These are phyloP conservation scores for Talaromyces sp. DNA, from an alignment of 2,329 filamentous ascomycete species.

Conservation along the genomic window DNA sequence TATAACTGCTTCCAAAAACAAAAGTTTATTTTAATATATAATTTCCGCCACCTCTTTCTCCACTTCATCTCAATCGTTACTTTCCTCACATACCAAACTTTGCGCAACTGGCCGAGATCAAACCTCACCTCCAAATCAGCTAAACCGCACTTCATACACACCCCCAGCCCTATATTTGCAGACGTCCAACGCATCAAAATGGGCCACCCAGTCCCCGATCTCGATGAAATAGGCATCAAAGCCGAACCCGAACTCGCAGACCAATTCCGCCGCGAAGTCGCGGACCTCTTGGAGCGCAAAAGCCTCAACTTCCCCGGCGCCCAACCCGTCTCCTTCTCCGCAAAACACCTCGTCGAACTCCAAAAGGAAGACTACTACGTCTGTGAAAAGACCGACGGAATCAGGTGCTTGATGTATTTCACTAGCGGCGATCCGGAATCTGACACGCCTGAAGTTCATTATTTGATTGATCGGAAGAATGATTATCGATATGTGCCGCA, in stretches of 20 bases:
- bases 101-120: background rate
- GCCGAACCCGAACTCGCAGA: slow-evolving; percentile 59
- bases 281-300: slow-evolving; percentile 67
- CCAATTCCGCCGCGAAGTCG: slow-evolving; percentile 69
- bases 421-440: slow-evolving; percentile 56
- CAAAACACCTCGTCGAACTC: slow-evolving; percentile 78
- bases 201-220: slow-evolving; percentile 41
- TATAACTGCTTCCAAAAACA: background rate
- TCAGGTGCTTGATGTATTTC: slow-evolving; percentile 91
- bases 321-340: slow-evolving; percentile 88
- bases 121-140: background rate
- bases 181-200: slow-evolving; percentile 24
- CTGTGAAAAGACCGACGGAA: slow-evolving; percentile 96
- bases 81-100: background rate
- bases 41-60: background rate
- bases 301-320: slow-evolving; percentile 76
- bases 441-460: slow-evolving; percentile 68
- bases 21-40: background rate
- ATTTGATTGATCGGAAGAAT: slow-evolving; percentile 96
- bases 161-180: background rate
- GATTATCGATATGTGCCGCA: slow-evolving; percentile 84
- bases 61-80: background rate
- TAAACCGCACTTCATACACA: background rate
- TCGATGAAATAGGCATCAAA: slow-evolving; percentile 56
- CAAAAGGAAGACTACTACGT: slow-evolving; percentile 87